Percentiles rank a stretch among this genome's conserved stretches.
Conservation (phyloP, 495 filamentous ascomycete species). For the Barbatosphaeria neglecta region DNA sequence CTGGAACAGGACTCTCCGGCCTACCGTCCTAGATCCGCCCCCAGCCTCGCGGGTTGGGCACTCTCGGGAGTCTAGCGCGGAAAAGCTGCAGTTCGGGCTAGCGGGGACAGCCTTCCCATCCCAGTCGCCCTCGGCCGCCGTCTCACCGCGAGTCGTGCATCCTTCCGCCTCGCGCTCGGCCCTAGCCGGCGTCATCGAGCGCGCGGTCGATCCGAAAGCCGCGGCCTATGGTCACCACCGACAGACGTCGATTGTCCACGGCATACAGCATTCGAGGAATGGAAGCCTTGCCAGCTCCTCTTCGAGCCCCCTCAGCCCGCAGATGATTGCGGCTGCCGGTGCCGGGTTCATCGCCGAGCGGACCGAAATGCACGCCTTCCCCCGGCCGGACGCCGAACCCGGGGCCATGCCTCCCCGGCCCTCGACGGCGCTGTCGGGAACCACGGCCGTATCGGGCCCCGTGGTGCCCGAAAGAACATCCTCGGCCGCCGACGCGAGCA, state of each 20-base stretch:
- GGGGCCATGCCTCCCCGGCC: constrained; percentile 20
- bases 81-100: constrained; percentile 38
- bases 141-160: constrained; percentile 22
- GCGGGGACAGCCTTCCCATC: background rate
- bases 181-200: constrained; percentile 51
- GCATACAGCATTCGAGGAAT: constrained; percentile 86
- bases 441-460: constrained; percentile 21
- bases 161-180: constrained; percentile 23
- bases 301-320: constrained; percentile 71
- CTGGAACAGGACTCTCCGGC: constrained; percentile 34
- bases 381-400: constrained; percentile 28
- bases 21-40: constrained; percentile 17
- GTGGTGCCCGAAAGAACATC: constrained; percentile 21
- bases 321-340: constrained; percentile 63
- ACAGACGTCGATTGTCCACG: constrained; percentile 90
- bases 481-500: constrained; percentile 11
- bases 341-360: constrained; percentile 32
- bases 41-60: constrained; percentile 25
- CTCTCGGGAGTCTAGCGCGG: constrained; percentile 38
- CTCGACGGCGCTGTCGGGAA: constrained; percentile 30
- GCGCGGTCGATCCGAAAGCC: constrained; percentile 36
- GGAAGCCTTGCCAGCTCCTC: constrained; percentile 49
- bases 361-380: constrained; percentile 28
- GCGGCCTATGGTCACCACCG: constrained; percentile 75
- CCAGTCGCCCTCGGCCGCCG: constrained; percentile 12